Conservation (phyloP, 371 early-diverging fungal genomes). For the Parasitella parasitica region DNA sequence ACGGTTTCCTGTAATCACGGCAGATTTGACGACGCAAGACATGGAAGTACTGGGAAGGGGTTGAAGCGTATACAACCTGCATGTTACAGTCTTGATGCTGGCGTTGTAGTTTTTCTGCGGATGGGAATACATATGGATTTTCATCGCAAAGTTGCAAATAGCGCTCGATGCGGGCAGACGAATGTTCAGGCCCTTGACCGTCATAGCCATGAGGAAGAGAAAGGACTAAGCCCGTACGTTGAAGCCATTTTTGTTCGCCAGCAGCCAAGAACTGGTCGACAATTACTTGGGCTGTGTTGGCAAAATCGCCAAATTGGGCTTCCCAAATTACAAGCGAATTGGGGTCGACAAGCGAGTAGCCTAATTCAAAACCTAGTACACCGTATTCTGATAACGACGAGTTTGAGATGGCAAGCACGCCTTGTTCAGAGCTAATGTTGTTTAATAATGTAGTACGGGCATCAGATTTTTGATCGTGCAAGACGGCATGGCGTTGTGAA, state of each 20-base stretch:
- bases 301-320: conserved; percentile 98
- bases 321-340: conserved; percentile 95
- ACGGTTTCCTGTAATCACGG: conserved; percentile 97
- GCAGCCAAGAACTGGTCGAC: conserved; percentile 95
- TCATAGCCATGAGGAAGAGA: conserved; percentile 97
- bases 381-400: conserved; percentile 95
- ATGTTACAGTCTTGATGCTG: conserved; percentile 98
- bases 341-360: conserved; percentile 92
- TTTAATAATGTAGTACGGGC: conserved; percentile 73
- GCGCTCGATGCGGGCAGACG: conserved; percentile 93
- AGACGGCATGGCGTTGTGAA: conserved; percentile 96
- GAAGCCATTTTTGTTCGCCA: conserved; percentile 97
- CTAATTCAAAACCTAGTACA: conserved; percentile 94
- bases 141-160: conserved; percentile 94
- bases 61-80: conserved; percentile 95
- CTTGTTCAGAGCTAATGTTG: conserved; percentile 81
- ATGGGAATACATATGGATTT: conserved; percentile 84
- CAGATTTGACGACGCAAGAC: conserved; percentile 91
- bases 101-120: conserved; percentile 74
- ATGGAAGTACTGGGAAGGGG: conserved; percentile 97
- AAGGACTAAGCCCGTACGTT: conserved; percentile 89
- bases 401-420: conserved; percentile 88
- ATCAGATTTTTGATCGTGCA: conserved; percentile 88
- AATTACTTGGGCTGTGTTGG: conserved; percentile 95
- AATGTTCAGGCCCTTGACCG: conserved; percentile 98